Evolutionary conservation across 2,329 filamentous ascomycete genomes (phyloP).

Genomic region (Eurotiales sp.): DNA sequence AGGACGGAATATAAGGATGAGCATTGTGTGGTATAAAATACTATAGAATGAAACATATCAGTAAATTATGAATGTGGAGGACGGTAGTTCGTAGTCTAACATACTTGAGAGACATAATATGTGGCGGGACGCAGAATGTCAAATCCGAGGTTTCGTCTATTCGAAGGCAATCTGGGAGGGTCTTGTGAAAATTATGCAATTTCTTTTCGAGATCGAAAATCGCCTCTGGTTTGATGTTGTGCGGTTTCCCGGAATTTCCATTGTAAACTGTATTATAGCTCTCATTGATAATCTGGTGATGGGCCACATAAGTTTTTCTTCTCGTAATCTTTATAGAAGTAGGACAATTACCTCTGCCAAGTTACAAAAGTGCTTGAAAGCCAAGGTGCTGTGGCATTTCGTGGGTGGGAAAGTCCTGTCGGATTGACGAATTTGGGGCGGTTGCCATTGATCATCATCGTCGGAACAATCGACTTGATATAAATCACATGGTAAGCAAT

Average conservation of each 20-base stretch:
- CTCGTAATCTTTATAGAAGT: background rate
- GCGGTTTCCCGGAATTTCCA: slow-evolving; percentile 2
- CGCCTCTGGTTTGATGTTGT: slow-evolving; percentile 12
- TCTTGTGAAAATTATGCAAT: slow-evolving; percentile 10
- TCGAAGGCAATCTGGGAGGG: slow-evolving; percentile 12
- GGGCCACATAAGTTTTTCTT: background rate
- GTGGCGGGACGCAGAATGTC: slow-evolving; percentile 16
- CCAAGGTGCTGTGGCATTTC: slow-evolving; percentile 12
- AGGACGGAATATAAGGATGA: slow-evolving; percentile 20
- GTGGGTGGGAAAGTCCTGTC: slow-evolving; percentile 15
- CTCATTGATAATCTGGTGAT: slow-evolving; percentile 15
- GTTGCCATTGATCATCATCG: slow-evolving; percentile 16
- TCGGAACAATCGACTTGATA: slow-evolving; percentile 15
- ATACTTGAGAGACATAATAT: slow-evolving; percentile 20
- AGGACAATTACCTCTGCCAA: slow-evolving; percentile 10
- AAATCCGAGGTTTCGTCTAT: slow-evolving; percentile 3
- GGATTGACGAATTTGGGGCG: slow-evolving; percentile 8
- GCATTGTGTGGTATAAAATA: slow-evolving; percentile 17
- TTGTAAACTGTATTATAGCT: slow-evolving; percentile 16
- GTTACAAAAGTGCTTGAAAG: slow-evolving; percentile 14
- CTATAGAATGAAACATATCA: slow-evolving; percentile 3
- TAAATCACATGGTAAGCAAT: background rate
- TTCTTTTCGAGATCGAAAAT: slow-evolving; percentile 15
- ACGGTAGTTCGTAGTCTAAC: background rate
- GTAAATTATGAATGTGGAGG: background rate